Evolutionary conservation across 164 flowering plant species (phyloP).

Genomic region (Houttuynia cordata): DNA sequence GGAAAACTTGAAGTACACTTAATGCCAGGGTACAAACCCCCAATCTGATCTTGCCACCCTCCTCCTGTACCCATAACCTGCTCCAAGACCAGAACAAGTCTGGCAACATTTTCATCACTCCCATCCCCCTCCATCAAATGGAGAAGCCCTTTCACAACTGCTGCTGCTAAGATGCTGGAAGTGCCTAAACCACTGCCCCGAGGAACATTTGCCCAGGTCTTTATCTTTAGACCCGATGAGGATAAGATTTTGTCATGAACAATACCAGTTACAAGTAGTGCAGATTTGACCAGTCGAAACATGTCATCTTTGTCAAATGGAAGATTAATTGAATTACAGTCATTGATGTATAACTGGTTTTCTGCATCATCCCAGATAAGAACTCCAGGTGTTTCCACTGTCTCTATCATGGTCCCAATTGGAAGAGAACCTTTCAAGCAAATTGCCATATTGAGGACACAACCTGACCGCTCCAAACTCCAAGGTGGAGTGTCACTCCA

Average conservation of each 20-base stretch:
- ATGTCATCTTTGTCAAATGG: conserved; percentile 73
- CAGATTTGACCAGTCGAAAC: conserved; percentile 93
- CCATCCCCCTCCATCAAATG: conserved; percentile 66
- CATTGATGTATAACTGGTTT: conserved; percentile 39
- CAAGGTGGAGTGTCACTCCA: conserved; percentile 99
- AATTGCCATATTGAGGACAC: conserved; percentile 91
- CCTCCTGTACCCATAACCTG: conserved; percentile 99
- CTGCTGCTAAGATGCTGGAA: conserved; percentile 96
- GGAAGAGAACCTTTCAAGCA: conserved; percentile 72
- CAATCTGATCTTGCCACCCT: conserved; percentile 99
- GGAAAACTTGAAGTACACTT: conserved; percentile 89
- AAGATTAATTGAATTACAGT: conserved; percentile 37
- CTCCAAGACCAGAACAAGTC: conserved; percentile 85
- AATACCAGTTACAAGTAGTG: conserved; percentile 74
- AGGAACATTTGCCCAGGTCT: conserved; percentile 93
- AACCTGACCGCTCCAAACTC: conserved; percentile 98
- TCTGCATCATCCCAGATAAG: conserved; percentile 59
- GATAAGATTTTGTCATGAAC: conserved; percentile 28
- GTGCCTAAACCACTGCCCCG: conserved; percentile 99
- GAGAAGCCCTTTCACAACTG: conserved; percentile 89
- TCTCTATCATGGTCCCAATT: conserved; percentile 70
- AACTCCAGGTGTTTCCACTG: conserved; percentile 40
- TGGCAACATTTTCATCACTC: conserved; percentile 80
- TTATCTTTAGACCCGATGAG: conserved; percentile 44
- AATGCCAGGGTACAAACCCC: conserved; percentile 92